phyloP scores from a whole-genome alignment of 2,329 filamentous ascomycete genomes.

The Colletotrichum godetiae region DNA sequence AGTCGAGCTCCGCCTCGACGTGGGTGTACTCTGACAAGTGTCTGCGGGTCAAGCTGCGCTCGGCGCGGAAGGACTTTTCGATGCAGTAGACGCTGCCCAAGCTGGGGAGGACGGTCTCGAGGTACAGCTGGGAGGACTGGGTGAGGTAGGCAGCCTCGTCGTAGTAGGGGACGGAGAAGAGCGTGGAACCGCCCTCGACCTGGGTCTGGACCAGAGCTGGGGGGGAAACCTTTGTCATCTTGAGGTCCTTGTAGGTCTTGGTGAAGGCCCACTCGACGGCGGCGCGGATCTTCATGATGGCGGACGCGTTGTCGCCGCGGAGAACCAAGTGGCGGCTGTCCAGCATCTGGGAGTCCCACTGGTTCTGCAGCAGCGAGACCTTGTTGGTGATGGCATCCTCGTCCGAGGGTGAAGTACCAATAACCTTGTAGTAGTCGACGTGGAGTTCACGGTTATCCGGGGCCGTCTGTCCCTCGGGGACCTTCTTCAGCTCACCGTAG shows the following conservation, averaged over 20 bases:
- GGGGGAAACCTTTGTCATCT: constrained; percentile 85
- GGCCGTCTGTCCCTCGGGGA: constrained; percentile 81
- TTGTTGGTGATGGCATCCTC: constrained; percentile 92
- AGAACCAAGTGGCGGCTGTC: constrained; percentile 88
- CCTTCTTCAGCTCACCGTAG: constrained; percentile 83
- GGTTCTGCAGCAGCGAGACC: constrained; percentile 60
- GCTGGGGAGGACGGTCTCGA: constrained; percentile 92
- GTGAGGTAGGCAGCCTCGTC: constrained; percentile 92
- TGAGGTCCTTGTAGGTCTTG: constrained; percentile 79
- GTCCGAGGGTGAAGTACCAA: constrained; percentile 83
- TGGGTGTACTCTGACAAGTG: constrained; percentile 98
- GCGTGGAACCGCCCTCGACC: constrained; percentile 90
- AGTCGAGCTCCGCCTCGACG: constrained; percentile 95
- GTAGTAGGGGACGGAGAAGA: constrained; percentile 93
- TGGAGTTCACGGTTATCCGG: constrained; percentile 89
- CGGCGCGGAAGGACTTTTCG: constrained; percentile 97
- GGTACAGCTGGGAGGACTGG: constrained; percentile 96
- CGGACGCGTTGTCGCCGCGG: constrained; percentile 84
- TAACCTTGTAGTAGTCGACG: constrained; percentile 88
- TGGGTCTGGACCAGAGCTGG: constrained; percentile 95
- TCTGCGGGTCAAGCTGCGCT: constrained; percentile 93
- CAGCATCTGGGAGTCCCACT: constrained; percentile 73
- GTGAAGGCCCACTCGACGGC: constrained; percentile 85
- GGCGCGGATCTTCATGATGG: constrained; percentile 88
- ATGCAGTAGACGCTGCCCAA: constrained; percentile 98